Conservation (phyloP, 2,329 filamentous ascomycete species). For the Thermoascus crustaceus region DNA sequence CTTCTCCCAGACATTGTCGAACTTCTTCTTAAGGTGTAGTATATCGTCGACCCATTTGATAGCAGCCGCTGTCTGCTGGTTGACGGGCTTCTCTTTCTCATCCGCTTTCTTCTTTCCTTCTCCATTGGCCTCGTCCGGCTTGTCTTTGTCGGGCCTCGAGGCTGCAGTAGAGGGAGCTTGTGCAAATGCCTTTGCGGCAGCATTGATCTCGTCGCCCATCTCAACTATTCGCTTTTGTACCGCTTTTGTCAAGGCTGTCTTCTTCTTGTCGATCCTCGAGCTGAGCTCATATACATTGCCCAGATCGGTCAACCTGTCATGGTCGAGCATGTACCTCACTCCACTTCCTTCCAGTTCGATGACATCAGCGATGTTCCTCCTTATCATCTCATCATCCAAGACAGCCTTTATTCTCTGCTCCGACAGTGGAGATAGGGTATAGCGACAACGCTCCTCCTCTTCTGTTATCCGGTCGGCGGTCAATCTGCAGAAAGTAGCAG, state of each 20-base stretch:
- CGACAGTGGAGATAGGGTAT: conserved; percentile 67
- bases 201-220: conserved; percentile 76
- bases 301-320: conserved; percentile 71
- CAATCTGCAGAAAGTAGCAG: conserved; percentile 71
- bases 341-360: conserved; percentile 78
- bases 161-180: conserved; percentile 46
- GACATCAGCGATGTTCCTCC: conserved; percentile 68
- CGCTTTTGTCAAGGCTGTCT: conserved; percentile 59
- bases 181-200: conserved; percentile 46
- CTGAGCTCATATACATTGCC: conserved; percentile 75
- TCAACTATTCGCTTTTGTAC: conserved; percentile 69
- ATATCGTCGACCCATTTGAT: conserved; percentile 96
- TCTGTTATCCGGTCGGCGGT: conserved; percentile 67
- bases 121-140: conserved; percentile 39
- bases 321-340: conserved; percentile 81
- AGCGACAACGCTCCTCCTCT: conserved; percentile 73
- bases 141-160: conserved; percentile 30
- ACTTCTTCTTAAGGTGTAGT: conserved; percentile 75
- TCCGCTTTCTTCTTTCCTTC: conserved; percentile 44
- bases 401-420: conserved; percentile 65
- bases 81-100: conserved; percentile 48
- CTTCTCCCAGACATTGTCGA: conserved; percentile 65
- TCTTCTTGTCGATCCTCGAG: conserved; percentile 65
- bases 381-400: conserved; percentile 73
- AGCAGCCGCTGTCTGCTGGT: conserved; percentile 75